phyloP scores from a whole-genome alignment of 1,284 basidiomycete genomes.

The Lignosus rhinocerotis region DNA sequence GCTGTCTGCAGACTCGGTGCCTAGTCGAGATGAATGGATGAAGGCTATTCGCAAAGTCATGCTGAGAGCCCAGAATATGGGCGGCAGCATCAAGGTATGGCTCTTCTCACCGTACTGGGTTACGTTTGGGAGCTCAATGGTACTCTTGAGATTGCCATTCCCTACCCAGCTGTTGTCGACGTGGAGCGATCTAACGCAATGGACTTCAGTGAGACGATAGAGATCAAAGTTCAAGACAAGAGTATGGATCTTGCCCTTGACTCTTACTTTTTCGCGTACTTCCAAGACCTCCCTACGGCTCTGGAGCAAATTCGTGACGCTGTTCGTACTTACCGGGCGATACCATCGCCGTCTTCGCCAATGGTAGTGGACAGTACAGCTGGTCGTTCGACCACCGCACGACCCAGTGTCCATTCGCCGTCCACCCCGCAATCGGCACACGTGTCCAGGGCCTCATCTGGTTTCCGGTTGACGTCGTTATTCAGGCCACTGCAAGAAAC shows the following conservation, averaged over 20 bases:
- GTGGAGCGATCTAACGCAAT: slow-evolving; percentile 86
- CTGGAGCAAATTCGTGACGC: slow-evolving; percentile 78
- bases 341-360: slow-evolving; percentile 34
- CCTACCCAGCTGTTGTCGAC: slow-evolving; percentile 86
- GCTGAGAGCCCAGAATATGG: slow-evolving; percentile 94
- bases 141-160: slow-evolving; percentile 81
- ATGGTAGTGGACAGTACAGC: slow-evolving; percentile 68
- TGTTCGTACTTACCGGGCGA: slow-evolving; percentile 56
- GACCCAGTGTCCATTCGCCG: slow-evolving; percentile 40
- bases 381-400: slow-evolving; percentile 38
- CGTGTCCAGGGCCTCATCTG: slow-evolving; percentile 33
- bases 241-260: slow-evolving; percentile 78
- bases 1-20: slow-evolving; percentile 76
- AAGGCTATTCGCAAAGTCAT: slow-evolving; percentile 90
- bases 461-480: slow-evolving; percentile 60
- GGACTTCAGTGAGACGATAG: slow-evolving; percentile 93
- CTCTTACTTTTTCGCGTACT: slow-evolving; percentile 94
- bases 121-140: not conserved
- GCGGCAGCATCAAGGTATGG: slow-evolving; percentile 86
- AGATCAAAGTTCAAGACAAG: slow-evolving; percentile 88
- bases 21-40: slow-evolving; percentile 90
- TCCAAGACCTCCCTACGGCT: slow-evolving; percentile 75
- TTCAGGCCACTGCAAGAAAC: slow-evolving; percentile 65
- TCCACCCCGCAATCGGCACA: slow-evolving; percentile 25
- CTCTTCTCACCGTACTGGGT: no score